Evolutionary conservation across 2,329 filamentous ascomycete species (phyloP), one percentile per base, ranked within the genome.

Genomic region (Xylaria digitata): DNA sequence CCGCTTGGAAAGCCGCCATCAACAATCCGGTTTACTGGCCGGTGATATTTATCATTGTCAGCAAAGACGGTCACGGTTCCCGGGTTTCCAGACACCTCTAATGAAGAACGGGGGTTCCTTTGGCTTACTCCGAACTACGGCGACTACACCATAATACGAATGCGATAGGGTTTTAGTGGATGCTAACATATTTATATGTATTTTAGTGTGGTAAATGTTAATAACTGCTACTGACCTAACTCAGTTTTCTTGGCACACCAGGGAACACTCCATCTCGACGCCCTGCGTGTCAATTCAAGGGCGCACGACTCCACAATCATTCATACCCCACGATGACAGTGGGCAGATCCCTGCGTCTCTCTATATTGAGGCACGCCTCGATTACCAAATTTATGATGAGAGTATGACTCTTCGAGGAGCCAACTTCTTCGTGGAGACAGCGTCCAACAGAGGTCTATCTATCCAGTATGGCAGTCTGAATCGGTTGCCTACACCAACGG

Each of bases 281-380:
- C 73, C 72, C 73, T 75, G 69, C 74, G 72, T 73, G 78, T 81
- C 78, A 79, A 78, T 61, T 70, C 72, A 80, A 81, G 79, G 79
- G 79, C 79, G 79, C 73, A 73, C 72, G 76, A 75, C 79, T 76
- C 79, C 78, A 78, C 72, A 67, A 52, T 61, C 70, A 63, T 67
- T 54, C 71, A 70, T 62, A 70, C 60, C 56, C 66, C 63, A 55
- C 34, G 60, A 66, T 63, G 59, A 59, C 59, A 57, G 48, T 46
- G 34, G 52, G 32, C 40, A 56, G 60, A 62, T 58, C 46, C 48
- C 48, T 64, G 55, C 40, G 30, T 32, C 26, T 56, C 30, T 13
- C 40, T 49, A 3, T 23, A 19, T 55, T 30, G 42, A 53, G 53
- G 49, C 32, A 42, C 54, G 37, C n/a, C 54, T 63, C 46, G 13